Evolutionary conservation across 1,284 basidiomycete species (phyloP).

Genomic region (Dichomitus squalens): DNA sequence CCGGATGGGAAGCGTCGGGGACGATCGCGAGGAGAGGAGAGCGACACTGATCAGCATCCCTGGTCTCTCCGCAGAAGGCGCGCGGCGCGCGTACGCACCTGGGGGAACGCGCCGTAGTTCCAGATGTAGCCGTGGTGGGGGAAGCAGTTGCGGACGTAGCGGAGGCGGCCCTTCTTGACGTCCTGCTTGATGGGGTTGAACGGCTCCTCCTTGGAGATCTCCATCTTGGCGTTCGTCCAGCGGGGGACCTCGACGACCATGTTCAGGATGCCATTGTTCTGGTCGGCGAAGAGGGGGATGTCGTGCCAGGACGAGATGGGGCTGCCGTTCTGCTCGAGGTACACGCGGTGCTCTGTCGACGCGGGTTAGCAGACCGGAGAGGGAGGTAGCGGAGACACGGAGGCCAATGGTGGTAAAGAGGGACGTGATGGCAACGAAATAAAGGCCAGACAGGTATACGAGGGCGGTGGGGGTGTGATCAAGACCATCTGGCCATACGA

Average conservation of each 20-base stretch:
- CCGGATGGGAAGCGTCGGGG: neutral
- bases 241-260: constrained; percentile 99
- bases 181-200: constrained; percentile 99
- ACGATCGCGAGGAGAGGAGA: neutral
- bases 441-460: neutral
- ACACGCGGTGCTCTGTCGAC: constrained; percentile 87
- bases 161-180: constrained; percentile 93
- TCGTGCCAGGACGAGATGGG: constrained; percentile 95
- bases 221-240: constrained; percentile 99
- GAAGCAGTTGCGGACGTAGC: constrained; percentile 99
- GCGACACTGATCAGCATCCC: neutral
- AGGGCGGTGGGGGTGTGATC: neutral
- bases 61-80: neutral
- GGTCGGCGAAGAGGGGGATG: constrained; percentile 95
- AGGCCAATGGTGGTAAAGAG: neutral
- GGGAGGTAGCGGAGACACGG: neutral
- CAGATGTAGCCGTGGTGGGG: constrained; percentile 99
- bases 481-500: constrained; percentile 1
- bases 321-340: constrained; percentile 85
- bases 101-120: constrained; percentile 98
- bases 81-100: constrained; percentile 54
- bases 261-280: constrained; percentile 92
- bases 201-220: constrained; percentile 95
- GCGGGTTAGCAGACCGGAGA: neutral
- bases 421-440: neutral